Base-by-base conservation (phyloP, 768 basidiomycete genomes). In the Coprinopsis cinerea region DNA sequence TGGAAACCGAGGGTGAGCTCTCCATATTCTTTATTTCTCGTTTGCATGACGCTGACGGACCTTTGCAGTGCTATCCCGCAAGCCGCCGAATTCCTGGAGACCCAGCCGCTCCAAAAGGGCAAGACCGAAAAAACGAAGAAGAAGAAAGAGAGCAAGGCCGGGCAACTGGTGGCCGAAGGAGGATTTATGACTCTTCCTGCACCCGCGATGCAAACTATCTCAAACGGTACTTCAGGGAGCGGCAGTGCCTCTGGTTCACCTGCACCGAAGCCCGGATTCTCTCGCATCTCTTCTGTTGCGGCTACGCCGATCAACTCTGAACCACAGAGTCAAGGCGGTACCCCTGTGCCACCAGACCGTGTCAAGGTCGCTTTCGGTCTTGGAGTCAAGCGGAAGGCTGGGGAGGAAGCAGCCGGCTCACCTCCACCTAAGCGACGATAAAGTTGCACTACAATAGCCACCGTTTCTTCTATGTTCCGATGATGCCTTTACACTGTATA, bases 1-100 rank as follows among this genome's bases (percentile, higher is more conserved):
- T 32, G 93, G 93, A 55, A 95, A 92, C 62, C 77, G 89, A 76
- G 90, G 90, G 88, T 92, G 63, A 18, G 85, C 68, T 20, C 49
- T 37, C 20, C 17, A 23, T 22, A 46, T 48, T 18, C 18, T 24
- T 35, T 41, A 9, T n/a, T 11, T 15, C 35, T 22, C 20, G 36
- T 9, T 37, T 23, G 52, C 45, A 43, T 39, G 59, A 46, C 34
- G 10, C 43, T 55, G n/a, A 50, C 43, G 34, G 40, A 5, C 44
- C 18, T 35, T 37, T 28, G 25, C 53, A 92, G 90, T 47, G 88
- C 90, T 49, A 90, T 92, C 3, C 90, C 90, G n/a, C 90, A 91
- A 67, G 82, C 78, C 3, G 74, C 79, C 1, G 87, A 88, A 55
- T 89, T 90, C 64, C 68, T 92, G 47, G 90, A 92, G 55, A 72